Percentiles rank a stretch among this genome's conserved stretches.
Evolutionary conservation across 805 yeast genomes (phyloP).

Genomic region (Metschnikowia rubicola): DNA sequence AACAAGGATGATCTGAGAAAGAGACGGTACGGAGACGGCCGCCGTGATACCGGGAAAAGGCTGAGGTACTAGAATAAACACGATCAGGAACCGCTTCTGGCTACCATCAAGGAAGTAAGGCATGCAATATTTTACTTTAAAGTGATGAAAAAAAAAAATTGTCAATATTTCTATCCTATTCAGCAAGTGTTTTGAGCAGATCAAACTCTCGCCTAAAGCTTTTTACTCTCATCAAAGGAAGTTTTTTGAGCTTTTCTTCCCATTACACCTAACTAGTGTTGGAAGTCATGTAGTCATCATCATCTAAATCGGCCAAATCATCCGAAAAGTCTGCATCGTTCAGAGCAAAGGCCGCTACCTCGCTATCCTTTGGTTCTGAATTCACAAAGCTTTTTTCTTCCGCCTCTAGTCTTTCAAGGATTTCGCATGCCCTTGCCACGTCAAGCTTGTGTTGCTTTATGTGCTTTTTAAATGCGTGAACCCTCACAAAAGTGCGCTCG

Average conservation of each 20-base stretch:
- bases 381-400: neutral
- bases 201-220: too few species aligned
- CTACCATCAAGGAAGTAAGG: too few species aligned
- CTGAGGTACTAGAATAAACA: constrained; percentile 21
- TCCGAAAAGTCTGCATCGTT: constrained; percentile 8
- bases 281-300: too few species aligned
- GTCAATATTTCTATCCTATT: too few species aligned
- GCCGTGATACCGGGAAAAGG: constrained; percentile 29
- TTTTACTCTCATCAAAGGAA: too few species aligned
- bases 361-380: neutral
- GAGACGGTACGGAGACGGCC: constrained; percentile 24
- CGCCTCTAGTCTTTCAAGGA: neutral
- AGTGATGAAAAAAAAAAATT: too few species aligned
- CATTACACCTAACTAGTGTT: too few species aligned
- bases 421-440: constrained; percentile 25
- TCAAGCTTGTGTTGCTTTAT: constrained; percentile 23
- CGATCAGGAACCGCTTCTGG: too few species aligned
- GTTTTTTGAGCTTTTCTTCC: too few species aligned
- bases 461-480: constrained; percentile 14
- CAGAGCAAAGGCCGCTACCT: neutral
- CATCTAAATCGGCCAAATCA: too few species aligned
- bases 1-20: constrained; percentile 13
- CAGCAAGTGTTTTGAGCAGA: too few species aligned
- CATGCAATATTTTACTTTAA: too few species aligned
- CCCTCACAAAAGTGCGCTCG: constrained; percentile 9